Base-by-base conservation (phyloP, 306 rosid genomes). In the Biancaea sappan region DNA sequence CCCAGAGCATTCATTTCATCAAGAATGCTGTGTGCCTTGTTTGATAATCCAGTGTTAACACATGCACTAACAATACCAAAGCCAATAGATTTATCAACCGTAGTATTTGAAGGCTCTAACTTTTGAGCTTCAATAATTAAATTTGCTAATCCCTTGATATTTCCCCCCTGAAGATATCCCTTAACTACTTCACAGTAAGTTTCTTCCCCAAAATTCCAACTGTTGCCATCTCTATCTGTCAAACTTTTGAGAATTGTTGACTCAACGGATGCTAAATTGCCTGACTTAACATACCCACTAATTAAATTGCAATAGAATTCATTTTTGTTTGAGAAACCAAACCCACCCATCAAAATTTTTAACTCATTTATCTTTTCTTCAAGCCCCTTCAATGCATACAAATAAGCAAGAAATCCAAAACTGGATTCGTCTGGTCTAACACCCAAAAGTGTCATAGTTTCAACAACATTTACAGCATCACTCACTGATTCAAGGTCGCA, bases 11-110 rank as follows among this genome's bases (percentile, higher is more conserved):
- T 87, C 88, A 94, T 90, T 73, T 90, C 93, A 57, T 88, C 91
- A 37, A 94, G 90, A 86, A 94, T 86, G 76, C 80, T 76, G 67
- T 86, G 99, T 10, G 93, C 99, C 82, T 90, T 94, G 46, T 94
- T 91, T 0, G 90, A 83, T 56, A 92, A 69, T 69, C 95, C 96
- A 62, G 78, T 80, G 68, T 69, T 81, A 63, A 94, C 93, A 79
- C 97, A 90, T 0, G 96, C 99, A 86, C 77, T 84, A 71, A 88
- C 79, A 84, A 91, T 69, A 59, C 97, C 93, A 65, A 76, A 90
- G 35, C 96, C 94, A 53, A 94, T 76, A 53, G 91, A 88, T 61
- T 81, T 80, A 74, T 87, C 90, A 66, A 75, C 90, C 19, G 22
- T 18, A n/a, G 76, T 72, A 56, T 78, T 15, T 1, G 83, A 65